A percentile compares a stretch with the other conserved stretches of the same genome.
phyloP scores from a whole-genome alignment of 1,284 basidiomycete genomes.

The Filobasidium uniguttulatum region DNA sequence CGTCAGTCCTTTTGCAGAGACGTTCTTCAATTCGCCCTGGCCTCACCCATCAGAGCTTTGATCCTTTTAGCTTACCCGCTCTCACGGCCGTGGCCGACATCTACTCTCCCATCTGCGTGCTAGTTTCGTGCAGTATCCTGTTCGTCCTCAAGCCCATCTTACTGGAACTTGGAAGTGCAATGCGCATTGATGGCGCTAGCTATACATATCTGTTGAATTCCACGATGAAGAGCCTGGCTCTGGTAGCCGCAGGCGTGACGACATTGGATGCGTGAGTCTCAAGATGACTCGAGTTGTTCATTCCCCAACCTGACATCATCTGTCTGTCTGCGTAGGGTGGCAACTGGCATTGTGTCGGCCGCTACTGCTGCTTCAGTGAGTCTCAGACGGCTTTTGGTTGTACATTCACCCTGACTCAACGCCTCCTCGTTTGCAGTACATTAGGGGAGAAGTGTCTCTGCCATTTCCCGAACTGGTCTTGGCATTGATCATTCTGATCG shows the following conservation, averaged over 20 bases:
- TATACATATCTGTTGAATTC: constrained; percentile 18
- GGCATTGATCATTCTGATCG: constrained; percentile 15
- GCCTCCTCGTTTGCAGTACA: constrained; percentile 12
- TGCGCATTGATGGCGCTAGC: constrained; percentile 19
- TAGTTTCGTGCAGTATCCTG: constrained; percentile 18
- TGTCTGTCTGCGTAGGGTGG: constrained; percentile 10
- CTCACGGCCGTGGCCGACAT: constrained; percentile 10
- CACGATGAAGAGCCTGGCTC: constrained; percentile 16
- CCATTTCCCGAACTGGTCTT: constrained; percentile 11
- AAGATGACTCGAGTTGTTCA: neutral
- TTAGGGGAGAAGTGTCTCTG: constrained; percentile 15
- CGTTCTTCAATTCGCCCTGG: neutral
- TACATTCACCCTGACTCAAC: neutral
- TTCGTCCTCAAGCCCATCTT: constrained; percentile 20
- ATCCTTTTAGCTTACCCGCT: constrained; percentile 5
- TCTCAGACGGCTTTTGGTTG: neutral
- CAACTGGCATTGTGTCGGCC: constrained; percentile 21
- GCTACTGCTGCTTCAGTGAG: constrained; percentile 18
- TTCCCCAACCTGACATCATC: no score
- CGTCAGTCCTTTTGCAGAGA: no score
- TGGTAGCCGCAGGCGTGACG: constrained; percentile 19
- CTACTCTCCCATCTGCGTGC: constrained; percentile 16
- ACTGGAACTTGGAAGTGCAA: constrained; percentile 18
- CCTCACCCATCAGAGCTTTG: neutral
- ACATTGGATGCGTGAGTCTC: constrained; percentile 19